Evolutionary conservation across 2,329 filamentous ascomycete species (phyloP).

Genomic region (Ophiocordyceps polyrhachis-furcata): DNA sequence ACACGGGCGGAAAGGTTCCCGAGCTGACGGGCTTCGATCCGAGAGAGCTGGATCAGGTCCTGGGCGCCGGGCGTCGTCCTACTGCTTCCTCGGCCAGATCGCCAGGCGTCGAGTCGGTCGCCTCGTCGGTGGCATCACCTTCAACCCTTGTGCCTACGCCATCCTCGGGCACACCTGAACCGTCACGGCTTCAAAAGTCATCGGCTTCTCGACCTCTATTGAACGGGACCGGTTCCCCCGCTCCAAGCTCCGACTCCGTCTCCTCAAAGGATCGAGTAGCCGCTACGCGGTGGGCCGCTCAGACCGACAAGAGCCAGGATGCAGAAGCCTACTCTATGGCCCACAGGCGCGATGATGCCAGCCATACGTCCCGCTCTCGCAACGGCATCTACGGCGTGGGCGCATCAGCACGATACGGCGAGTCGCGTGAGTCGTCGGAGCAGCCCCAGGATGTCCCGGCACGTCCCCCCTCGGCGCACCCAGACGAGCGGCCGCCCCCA

Average conservation of each 20-base stretch:
- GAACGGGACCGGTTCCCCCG: constrained; percentile 27
- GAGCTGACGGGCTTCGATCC: constrained; percentile 68
- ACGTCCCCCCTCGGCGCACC: constrained; percentile 7
- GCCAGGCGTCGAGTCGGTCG: constrained; percentile 9
- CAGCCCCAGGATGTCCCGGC: constrained; percentile 3
- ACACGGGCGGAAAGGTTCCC: constrained; percentile 71
- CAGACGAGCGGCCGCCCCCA: constrained; percentile 30
- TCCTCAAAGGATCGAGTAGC: constrained; percentile 18
- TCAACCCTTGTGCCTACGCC: constrained; percentile 4
- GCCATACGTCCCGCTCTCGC: constrained; percentile 32
- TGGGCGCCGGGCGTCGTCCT: constrained; percentile 34
- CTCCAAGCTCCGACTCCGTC: constrained; percentile 31
- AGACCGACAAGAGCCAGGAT: constrained; percentile 38
- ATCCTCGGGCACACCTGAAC: constrained; percentile 7
- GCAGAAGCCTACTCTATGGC: constrained; percentile 30
- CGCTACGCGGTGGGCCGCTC: constrained; percentile 26
- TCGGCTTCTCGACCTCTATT: constrained; percentile 15
- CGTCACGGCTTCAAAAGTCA: constrained; percentile 10
- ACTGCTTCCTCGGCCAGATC: constrained; percentile 9
- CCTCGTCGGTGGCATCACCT: constrained; percentile 4
- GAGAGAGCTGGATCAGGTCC: constrained; percentile 57
- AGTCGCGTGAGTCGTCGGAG: constrained; percentile 6
- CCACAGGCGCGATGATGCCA: constrained; percentile 31
- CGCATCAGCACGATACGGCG: constrained; percentile 18
- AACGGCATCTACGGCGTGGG: constrained; percentile 26